phyloP scores from a whole-genome alignment of 345 rosid genomes.

The Hibiscus syriacus region DNA sequence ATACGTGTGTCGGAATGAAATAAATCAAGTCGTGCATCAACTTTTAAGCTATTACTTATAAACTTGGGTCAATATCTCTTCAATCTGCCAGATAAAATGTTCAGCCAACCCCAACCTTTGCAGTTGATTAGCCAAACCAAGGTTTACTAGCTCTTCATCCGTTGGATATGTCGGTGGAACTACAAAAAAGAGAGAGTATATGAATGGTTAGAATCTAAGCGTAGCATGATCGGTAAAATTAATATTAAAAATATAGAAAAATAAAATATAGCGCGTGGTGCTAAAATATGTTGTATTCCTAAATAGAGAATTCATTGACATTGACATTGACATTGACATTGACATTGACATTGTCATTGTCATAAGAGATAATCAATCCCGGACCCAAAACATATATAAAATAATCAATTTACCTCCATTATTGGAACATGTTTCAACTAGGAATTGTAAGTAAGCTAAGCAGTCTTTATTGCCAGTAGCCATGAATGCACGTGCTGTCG shows the following conservation, averaged over 20 bases:
- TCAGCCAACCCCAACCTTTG: slow-evolving; percentile 46
- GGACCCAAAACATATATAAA: too few relatives aligned
- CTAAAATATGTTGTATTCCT: too few relatives aligned
- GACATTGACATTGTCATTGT: too few relatives aligned
- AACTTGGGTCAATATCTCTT: slow-evolving; percentile 31
- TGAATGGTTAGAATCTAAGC: too few relatives aligned
- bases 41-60: slow-evolving; percentile 20
- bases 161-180: slow-evolving; percentile 44
- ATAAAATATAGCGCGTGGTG: too few relatives aligned
- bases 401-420: slow-evolving; percentile 55
- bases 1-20: not conserved
- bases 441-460: slow-evolving; percentile 39
- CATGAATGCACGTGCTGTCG: slow-evolving; percentile 58
- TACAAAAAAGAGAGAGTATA: too few relatives aligned
- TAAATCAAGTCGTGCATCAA: too few relatives aligned
- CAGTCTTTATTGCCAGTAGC: slow-evolving; percentile 37
- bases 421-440: slow-evolving; percentile 24
- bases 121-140: slow-evolving; percentile 39
- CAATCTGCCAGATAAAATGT: slow-evolving; percentile 38
- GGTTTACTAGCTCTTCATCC: slow-evolving; percentile 45
- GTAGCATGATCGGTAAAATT: too few relatives aligned
- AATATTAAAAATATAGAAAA: too few relatives aligned
- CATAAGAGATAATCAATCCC: too few relatives aligned
- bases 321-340: too few relatives aligned
- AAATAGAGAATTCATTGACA: too few relatives aligned